Evolutionary conservation across 345 rosid species (phyloP), one percentile per base, ranked within the genome.

Genomic region (Clarkia xantiana): DNA sequence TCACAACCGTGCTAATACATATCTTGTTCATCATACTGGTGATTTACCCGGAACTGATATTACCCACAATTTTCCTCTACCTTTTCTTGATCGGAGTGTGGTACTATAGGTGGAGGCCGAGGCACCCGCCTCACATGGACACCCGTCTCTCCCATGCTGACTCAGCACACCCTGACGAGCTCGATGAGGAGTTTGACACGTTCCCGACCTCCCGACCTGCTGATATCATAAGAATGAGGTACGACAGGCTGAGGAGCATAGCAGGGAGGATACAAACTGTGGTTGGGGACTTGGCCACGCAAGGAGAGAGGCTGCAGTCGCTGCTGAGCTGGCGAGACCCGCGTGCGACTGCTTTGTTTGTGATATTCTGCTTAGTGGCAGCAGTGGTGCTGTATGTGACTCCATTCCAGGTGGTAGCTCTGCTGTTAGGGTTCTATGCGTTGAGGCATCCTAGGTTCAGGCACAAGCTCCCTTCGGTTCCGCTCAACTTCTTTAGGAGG

Each of bases 301-400:
- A 22, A 2, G 25, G 25, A 5, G 25, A 50, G 57, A 72, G 84
- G 55, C 44, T 78, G 13, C 76, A 60, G 42, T 66, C 71, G 42
- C 20, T 79, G 55, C 71, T 79, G 45, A 78, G 76, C 63, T 78
- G 84, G 84, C 67, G 86, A 52, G 82, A 79, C 63, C 82, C 86
- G 8, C 67, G 82, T 54, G 82, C 82, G 10, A 76, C 80, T 10
- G 66, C 73, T 17, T 54, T 79, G 51, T 79, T 76, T 41, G 69
- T 71, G 3, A 47, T 74, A 40, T 76, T 71, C 58, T 76, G 82
- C 59, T 54, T 76, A 53, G 43, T 76, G 23, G 71, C 82, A 60
- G 75, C 76, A 42, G 60, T 76, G 52, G 69, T 74, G 23, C 68
- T 79, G 47, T 76, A 69, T 53, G 29, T 74, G 8, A 65, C 78